Base-by-base conservation (phyloP, 805 yeast genomes). In the Henningerozyma blattae region DNA sequence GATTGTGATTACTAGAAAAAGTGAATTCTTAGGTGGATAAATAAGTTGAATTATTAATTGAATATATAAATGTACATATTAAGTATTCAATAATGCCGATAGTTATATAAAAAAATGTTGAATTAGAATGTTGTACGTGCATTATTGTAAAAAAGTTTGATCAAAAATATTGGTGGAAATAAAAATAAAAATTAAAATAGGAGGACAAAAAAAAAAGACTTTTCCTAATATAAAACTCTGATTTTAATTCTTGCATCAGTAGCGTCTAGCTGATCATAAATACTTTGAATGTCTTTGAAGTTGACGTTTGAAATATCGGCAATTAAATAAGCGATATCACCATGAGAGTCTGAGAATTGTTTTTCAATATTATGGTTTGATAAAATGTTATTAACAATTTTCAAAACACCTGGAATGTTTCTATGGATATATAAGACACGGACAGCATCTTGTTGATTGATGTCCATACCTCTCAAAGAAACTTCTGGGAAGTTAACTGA, bases 401-500 rank as follows among this genome's bases (percentile, higher is more conserved):
- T 83, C 72, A 91, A 72, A 37, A 91, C 98, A 75, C 98, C 98
- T 19, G 98, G 98, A 50, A 91, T 95, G 63, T 91, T 91, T 64
- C 83, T 91, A 67, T 91, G 98, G 53, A 87, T 82, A 64, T 91
- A 91, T 50, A 91, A 69, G 28, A 91, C 95, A 67, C 98, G 83
- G 46, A 87, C 96, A 36, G 79, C 72, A 56, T 81, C 78, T 60
- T 84, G 94, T 55, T 84, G 94, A 61, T 80, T 71, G 10, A 15
- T 12, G 51, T 85, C 83, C 46, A 85, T 67, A 22, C 86, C 80
- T 65, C 96, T 82, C 50, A 91, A 70, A 18, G 89, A 65, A 44
- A 91, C 96, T 67, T 91, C 97, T 53, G 98, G 98, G 94, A 91
- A 87, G 72, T 91, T 91, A 39, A 89, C 98, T 5, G 97, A 87